Conservation (phyloP, 345 rosid species). For the Eucalyptus tenuipes region DNA sequence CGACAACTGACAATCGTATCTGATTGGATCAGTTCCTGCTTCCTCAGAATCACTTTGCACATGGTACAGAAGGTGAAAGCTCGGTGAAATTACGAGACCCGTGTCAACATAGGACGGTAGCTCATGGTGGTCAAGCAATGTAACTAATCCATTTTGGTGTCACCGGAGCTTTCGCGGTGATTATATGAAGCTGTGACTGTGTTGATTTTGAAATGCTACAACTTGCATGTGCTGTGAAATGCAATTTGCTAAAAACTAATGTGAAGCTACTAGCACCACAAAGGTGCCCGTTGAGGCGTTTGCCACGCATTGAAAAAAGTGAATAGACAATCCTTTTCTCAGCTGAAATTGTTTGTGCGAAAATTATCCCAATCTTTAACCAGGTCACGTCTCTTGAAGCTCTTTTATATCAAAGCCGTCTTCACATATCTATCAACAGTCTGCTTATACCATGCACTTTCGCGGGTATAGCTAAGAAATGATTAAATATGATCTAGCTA, state of each 20-base stretch:
- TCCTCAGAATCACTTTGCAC: background rate
- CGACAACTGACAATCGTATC: background rate
- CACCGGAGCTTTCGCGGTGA: background rate
- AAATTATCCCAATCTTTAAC: background rate
- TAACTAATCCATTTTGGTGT: background rate
- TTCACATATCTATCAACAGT: background rate
- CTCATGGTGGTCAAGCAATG: background rate
- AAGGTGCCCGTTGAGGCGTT: background rate
- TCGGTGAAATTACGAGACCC: background rate
- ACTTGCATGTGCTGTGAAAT: background rate
- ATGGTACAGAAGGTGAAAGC: background rate
- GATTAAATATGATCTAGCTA: background rate
- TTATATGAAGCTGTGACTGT: no score
- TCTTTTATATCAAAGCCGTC: background rate
- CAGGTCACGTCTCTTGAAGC: background rate
- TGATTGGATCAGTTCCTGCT: background rate
- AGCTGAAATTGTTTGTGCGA: background rate
- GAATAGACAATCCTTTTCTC: background rate
- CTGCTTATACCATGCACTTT: background rate
- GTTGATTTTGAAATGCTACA: background rate
- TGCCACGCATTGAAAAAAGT: background rate
- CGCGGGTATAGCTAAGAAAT: background rate
- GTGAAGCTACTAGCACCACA: background rate
- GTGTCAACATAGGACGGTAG: background rate
- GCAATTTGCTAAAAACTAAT: background rate